Evolutionary conservation across 345 rosid species (phyloP), one percentile per base, ranked within the genome.

Genomic region (Raphanus sativus): DNA sequence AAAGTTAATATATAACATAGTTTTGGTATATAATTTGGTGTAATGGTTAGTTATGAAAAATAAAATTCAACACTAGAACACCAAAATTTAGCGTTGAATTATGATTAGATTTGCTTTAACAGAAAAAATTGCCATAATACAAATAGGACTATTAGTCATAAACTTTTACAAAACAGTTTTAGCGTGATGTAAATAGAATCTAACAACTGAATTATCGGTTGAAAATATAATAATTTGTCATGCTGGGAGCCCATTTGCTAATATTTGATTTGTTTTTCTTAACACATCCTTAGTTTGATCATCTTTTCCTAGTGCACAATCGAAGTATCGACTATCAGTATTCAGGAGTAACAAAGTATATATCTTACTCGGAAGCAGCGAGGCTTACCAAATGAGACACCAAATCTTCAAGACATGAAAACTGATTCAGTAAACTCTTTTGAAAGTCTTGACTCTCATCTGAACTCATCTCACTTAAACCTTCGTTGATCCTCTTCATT

Each of bases 381-480:
- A 92, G 82, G 77, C 84, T 78, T 30, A 76, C 84, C 66, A 95
- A 75, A 68, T 82, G 86, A 75, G 86, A 73, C 72, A 91, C 81
- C 70, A 79, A 81, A 80, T 92, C 89, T 84, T 91, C 83, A 56
- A 95, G 91, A 82, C 82, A 72, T 73, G 90, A 86, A 66, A 88
- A 79, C 30, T 89, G 96, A 67, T 83, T 79, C 81, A 77, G 34
- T 75, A 95, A 76, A 80, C 86, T 86, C 81, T 85, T 80, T 48
- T 81, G 91, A 58, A 87, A 84, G 69, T 90, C 90, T 7, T 76
- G 58, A 36, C 85, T 62, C 59, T 84, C 86, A 0, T 55, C 81
- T 72, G 85, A 83, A 69, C 84, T 88, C 92, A 92, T 81, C 64
- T 84, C 87, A 30, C 84, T 85, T 74, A 95, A 85, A 36, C 94